Conservation (phyloP, 176 grass and related monocot genomes). For the Rhynchospora pubera region DNA sequence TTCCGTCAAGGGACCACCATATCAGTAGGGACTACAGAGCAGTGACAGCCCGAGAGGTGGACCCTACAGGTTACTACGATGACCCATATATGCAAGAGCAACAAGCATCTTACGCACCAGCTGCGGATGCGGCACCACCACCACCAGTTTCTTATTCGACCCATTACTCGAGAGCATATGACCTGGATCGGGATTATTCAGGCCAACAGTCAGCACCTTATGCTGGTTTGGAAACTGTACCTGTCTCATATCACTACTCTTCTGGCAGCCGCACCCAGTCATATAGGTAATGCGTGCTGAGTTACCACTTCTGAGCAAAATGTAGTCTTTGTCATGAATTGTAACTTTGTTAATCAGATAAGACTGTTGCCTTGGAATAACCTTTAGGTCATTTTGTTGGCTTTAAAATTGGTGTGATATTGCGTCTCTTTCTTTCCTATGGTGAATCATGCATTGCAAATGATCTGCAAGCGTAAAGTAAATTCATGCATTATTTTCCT, state of each 20-base stretch:
- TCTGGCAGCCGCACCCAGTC: background rate
- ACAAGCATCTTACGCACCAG: background rate
- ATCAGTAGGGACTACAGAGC: conserved; percentile 6
- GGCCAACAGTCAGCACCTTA: background rate
- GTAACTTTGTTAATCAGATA: background rate
- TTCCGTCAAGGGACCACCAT: background rate
- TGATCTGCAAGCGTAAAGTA: background rate
- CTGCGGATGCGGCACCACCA: background rate
- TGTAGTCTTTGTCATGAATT: background rate
- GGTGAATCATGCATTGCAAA: background rate
- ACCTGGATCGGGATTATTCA: conserved; percentile 6
- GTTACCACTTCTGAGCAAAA: background rate
- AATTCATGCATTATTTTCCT: background rate
- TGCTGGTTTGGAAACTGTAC: background rate
- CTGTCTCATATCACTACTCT: conserved; percentile 18
- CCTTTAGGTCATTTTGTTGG: background rate
- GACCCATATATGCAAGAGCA: background rate
- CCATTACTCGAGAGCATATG: background rate
- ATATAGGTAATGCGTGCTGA: conserved; percentile 14
- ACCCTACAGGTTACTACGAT: background rate
- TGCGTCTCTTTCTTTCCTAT: background rate
- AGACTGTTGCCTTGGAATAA: background rate
- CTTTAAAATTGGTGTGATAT: background rate
- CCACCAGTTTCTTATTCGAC: background rate
- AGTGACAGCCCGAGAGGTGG: background rate